Evolutionary conservation across 768 basidiomycete species (phyloP), one percentile per base, ranked within the genome.

Genomic region (Phanerodontia chrysosporium): DNA sequence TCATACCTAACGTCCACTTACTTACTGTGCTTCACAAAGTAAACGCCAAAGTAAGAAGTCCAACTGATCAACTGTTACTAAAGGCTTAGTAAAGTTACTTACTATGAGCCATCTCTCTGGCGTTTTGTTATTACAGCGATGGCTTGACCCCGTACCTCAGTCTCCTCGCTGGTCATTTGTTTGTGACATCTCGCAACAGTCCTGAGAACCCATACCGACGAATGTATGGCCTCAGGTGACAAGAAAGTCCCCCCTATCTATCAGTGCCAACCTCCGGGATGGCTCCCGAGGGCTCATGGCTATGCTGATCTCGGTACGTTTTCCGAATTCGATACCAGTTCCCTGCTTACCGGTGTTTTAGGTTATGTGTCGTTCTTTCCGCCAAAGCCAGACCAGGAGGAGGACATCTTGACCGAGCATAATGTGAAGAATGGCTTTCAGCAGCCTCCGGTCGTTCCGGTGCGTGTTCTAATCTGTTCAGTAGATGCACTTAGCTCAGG

Each of bases 331-430:
- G 35, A 21, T 4, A 32, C 16, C 22, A 13, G 0, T 14, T 28
- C 24, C 24, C n/a, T 51, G 46, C 46, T 53, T 44, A 32, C 27
- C 25, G 46, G 44, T 36, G 27, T n/a, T 29, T 12, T 57, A 93
- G 91, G 91, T 18, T 91, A 87, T 69, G 76, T 80, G 57, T 89
- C 89, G 12, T 92, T 89, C 64, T 78, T 85, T 67, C 92, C 92
- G 45, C 89, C 92, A 6, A 79, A 81, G 42, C 82, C 86, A 18
- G 80, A 83, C 5, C 88, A 91, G 68, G 85, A 87, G 57, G 91
- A 93, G 69, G 90, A 92, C 64, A 66, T 82, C 1, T 73, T 94
- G 45, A 84, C 88, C 0, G 81, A 84, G 45, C 62, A 67, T 0
- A 86, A 84, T 63, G 78, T 92, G 32, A 84, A 84, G 73, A 79